Evolutionary conservation across 2,329 filamentous ascomycete genomes (phyloP).

Genomic region (Chaetomiaceae sp.): DNA sequence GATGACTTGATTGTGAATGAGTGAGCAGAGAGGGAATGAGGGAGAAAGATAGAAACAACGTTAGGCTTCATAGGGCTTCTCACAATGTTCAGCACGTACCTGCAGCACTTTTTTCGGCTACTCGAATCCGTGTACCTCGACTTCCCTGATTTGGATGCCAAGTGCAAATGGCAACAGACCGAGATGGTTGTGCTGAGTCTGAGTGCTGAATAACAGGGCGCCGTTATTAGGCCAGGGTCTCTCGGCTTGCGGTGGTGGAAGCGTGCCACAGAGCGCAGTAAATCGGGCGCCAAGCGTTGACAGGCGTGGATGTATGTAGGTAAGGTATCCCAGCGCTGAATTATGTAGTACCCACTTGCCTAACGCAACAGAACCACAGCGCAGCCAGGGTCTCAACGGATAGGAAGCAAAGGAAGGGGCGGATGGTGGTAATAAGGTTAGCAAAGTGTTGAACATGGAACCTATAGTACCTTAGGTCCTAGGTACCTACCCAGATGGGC

Average conservation of each 20-base stretch:
- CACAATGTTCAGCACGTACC: not conserved
- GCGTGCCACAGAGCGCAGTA: too few species aligned
- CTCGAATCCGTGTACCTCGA: not conserved
- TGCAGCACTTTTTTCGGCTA: not conserved
- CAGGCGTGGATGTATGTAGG: slow-evolving; percentile 4
- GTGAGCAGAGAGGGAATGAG: too few species aligned
- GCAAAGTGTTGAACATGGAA: too few species aligned
- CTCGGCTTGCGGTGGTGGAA: slow-evolving; percentile 3
- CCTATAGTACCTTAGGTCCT: too few species aligned
- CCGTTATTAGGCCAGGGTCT: not conserved
- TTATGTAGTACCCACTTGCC: too few species aligned
- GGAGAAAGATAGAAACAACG: not conserved
- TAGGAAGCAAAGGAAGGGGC: too few species aligned
- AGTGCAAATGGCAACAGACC: not conserved
- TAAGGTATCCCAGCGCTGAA: too few species aligned
- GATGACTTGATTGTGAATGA: too few species aligned
- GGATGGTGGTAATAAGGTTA: too few species aligned
- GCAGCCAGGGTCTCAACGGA: too few species aligned
- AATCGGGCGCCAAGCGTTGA: slow-evolving; percentile 11
- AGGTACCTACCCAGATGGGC: too few species aligned
- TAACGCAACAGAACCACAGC: too few species aligned
- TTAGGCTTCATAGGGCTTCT: not conserved
- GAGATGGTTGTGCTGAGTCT: not conserved
- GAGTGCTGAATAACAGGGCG: slow-evolving; percentile 1
- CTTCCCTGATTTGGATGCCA: slow-evolving; percentile 4